phyloP scores from a whole-genome alignment of 768 basidiomycete genomes.

The Russula vinacea region DNA sequence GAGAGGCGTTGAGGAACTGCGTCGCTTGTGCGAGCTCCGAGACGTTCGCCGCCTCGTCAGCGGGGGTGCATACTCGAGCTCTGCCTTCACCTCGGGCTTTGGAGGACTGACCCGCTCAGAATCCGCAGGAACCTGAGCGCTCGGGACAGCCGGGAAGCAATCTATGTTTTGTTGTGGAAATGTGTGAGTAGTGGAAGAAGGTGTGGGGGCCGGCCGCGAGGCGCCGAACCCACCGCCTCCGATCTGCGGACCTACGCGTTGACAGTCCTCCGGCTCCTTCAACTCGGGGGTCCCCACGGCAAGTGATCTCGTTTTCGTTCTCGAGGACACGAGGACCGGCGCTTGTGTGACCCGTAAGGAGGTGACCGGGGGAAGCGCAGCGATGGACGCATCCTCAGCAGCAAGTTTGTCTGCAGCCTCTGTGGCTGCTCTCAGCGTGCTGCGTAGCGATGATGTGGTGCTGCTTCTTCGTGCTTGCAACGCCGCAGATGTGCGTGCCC shows the following conservation, averaged over 20 bases:
- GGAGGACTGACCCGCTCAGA: background rate
- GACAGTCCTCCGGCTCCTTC: background rate
- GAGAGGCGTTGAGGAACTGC: conserved; percentile 22
- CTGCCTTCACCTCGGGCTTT: conserved; percentile 6
- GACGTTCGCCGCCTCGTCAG: conserved; percentile 10
- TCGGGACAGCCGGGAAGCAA: background rate
- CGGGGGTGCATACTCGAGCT: background rate
- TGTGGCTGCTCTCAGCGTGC: conserved; percentile 18
- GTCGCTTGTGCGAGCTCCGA: conserved; percentile 5
- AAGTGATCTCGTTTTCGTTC: background rate
- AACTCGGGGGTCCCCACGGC: background rate
- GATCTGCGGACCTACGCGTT: background rate
- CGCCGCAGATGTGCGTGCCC: conserved; percentile 5
- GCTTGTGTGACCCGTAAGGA: background rate
- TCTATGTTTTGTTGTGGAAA: background rate
- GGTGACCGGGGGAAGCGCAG: background rate
- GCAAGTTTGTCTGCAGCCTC: conserved; percentile 17
- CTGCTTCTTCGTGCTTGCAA: conserved; percentile 14
- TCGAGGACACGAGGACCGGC: conserved; percentile 1
- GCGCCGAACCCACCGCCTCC: background rate
- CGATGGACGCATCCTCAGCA: conserved; percentile 8
- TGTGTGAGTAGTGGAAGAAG: background rate
- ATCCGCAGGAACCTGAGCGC: background rate
- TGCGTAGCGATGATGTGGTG: conserved; percentile 20
- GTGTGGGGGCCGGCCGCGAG: background rate